A percentile compares a stretch with the other conserved stretches of the same genome.
Evolutionary conservation across 345 rosid species (phyloP).

Genomic region (Eucalyptus marginata): DNA sequence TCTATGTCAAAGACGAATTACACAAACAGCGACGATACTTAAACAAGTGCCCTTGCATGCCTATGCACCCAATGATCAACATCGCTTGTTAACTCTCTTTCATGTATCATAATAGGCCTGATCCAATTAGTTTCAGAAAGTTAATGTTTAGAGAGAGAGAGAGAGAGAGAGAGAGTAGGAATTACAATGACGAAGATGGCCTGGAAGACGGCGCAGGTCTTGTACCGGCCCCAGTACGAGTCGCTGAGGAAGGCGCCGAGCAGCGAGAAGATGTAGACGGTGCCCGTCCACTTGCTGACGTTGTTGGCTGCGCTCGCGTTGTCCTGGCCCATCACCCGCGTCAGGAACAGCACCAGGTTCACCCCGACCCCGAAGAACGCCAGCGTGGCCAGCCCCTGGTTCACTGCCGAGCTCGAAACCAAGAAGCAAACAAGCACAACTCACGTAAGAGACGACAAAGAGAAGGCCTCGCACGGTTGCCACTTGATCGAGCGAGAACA

Average conservation of each 20-base stretch:
- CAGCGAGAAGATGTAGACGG: conserved; percentile 87
- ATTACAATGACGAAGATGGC: conserved; percentile 76
- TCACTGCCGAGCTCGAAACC: conserved; percentile 16
- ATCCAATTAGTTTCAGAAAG: not conserved
- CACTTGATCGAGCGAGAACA: not conserved
- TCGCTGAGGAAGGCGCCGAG: conserved; percentile 98
- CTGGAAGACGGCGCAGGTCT: conserved; percentile 89
- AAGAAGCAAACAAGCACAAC: not conserved
- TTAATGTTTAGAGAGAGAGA: not conserved
- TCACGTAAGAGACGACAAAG: not conserved
- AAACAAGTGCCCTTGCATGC: not conserved
- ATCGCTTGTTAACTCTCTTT: not conserved
- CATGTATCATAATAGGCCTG: not conserved
- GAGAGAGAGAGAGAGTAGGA: not conserved
- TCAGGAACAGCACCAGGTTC: conserved; percentile 79
- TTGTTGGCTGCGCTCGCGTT: conserved; percentile 91
- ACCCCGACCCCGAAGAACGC: conserved; percentile 96
- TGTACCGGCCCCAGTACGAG: conserved; percentile 96
- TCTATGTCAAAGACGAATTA: not conserved
- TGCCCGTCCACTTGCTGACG: conserved; percentile 99
- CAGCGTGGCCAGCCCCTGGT: conserved; percentile 90
- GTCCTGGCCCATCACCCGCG: conserved; percentile 79
- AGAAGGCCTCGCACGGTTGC: not conserved
- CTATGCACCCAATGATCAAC: not conserved
- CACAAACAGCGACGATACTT: not conserved